Evolutionary conservation across 108 stramenopile species (phyloP), one percentile per base, ranked within the genome.

Genomic region (Nitzschia sp.): DNA sequence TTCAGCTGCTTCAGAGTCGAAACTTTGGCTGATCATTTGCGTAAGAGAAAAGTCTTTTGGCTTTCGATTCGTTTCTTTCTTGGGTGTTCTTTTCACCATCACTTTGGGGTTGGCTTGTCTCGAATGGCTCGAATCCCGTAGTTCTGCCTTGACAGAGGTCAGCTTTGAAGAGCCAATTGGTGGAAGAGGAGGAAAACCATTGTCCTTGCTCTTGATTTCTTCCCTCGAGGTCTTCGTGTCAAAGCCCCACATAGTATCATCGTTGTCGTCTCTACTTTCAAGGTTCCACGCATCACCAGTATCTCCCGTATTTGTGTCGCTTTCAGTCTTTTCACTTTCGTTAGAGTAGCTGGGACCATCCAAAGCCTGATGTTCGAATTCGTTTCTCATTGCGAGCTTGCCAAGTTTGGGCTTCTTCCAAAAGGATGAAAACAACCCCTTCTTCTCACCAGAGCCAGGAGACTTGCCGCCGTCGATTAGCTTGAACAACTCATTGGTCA

Each of bases 1-100:
- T 4, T 22, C 48, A 50, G 19, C 60, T 25, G 60, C 13, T 15
- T 61, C 60, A 15, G 60, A 61, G 26, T 61, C 60, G 26, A 61
- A 61, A 45, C 60, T 61, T 41, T 61, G 60, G 26, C 60, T 61
- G 2, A 61, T 61, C 60, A 61, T 61, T 23, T 61, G 60, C 0
- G 41, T 61, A 19, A 61, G 41, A 1, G 60, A 61, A 61, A 61
- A 61, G 23, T 61, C 60, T 25, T 61, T 61, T 21, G 60, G 60
- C 36, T 16, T 34, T 21, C 26, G 36, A 25, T 22, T 19, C 13
- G 28, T 19, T 34, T 61, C 60, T 9, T 41, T 31, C 17, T 56
- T 56, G 48, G 48, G 19, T 0, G 36, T 61, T 34, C 60, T 1
- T 19, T 36, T 8, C 36, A 61, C 15, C 23, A 34, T 17, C 21